These are phyloP conservation scores for Aspergillus nanangensis DNA, from an alignment of 495 filamentous ascomycete genomes.

Conservation along the genomic window DNA sequence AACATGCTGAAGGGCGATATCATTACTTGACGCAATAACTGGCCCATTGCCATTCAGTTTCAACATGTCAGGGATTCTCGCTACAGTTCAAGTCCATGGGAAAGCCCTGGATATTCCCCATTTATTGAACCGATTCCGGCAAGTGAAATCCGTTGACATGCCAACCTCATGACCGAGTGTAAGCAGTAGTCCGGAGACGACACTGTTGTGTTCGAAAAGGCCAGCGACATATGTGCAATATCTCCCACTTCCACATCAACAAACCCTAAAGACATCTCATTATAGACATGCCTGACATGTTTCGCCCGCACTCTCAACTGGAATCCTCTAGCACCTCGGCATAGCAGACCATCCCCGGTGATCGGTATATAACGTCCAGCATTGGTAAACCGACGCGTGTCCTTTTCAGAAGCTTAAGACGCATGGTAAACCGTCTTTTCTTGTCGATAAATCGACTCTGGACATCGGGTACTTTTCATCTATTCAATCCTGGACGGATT, in stretches of 20 bases:
- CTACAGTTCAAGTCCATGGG: conserved; percentile 28
- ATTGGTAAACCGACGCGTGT: conserved; percentile 43
- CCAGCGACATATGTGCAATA: conserved; percentile 6
- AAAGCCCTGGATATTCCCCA: conserved; percentile 24
- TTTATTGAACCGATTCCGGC: conserved; percentile 40
- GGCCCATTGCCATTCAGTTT: conserved; percentile 20
- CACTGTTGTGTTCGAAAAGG: conserved; percentile 35
- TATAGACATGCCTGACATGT: conserved; percentile 27
- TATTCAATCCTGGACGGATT: conserved; percentile 20
- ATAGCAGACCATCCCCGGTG: conserved; percentile 33
- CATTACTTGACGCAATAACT: conserved; percentile 12
- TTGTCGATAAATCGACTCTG: conserved; percentile 31
- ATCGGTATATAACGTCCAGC: conserved; percentile 41
- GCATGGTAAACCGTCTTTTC: conserved; percentile 45
- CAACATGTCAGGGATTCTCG: conserved; percentile 40
- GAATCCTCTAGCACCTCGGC: conserved; percentile 16
- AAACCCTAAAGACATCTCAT: conserved; percentile 26
- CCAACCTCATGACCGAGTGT: conserved; percentile 28
- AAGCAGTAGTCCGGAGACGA: conserved; percentile 21
- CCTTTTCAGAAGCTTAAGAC: conserved; percentile 27
- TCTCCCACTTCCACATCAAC: conserved; percentile 1
- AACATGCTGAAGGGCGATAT: conserved; percentile 30
- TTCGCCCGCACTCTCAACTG: conserved; percentile 33
- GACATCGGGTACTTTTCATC: conserved; percentile 35
- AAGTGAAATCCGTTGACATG: conserved; percentile 40